phyloP scores from a whole-genome alignment of 164 flowering plant genomes.

The Euptelea pleiosperma region DNA sequence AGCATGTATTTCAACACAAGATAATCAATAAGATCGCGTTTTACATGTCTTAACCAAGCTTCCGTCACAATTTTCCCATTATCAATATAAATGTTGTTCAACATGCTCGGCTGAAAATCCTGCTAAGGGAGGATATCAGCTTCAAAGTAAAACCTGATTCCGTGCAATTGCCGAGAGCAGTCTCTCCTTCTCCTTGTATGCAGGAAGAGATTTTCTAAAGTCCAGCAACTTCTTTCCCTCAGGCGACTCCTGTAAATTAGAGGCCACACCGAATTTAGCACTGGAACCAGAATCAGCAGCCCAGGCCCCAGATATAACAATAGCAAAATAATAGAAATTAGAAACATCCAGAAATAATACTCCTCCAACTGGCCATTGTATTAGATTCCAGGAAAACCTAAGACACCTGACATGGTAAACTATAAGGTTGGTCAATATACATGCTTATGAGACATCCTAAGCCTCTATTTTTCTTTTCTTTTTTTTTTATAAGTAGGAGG shows the following conservation, averaged over 20 bases:
- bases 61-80: constrained; percentile 2
- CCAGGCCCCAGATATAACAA: background rate
- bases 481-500: too few relatives aligned
- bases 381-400: too few relatives aligned
- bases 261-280: constrained; percentile 1
- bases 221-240: constrained; percentile 83
- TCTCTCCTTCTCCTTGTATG: constrained; percentile 82
- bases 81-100: constrained; percentile 8
- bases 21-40: background rate
- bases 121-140: constrained; percentile 15
- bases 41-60: background rate
- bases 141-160: constrained; percentile 68
- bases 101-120: constrained; percentile 21
- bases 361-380: background rate
- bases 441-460: too few relatives aligned
- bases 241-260: constrained; percentile 74
- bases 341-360: background rate
- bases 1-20: background rate
- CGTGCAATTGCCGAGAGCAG: constrained; percentile 88
- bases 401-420: background rate
- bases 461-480: too few relatives aligned
- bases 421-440: background rate
- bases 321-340: background rate
- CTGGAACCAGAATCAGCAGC: constrained; percentile 1
- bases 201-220: constrained; percentile 80